A percentile compares a stretch with the other conserved stretches of the same genome.
Conservation (phyloP, 2,329 filamentous ascomycete genomes). For the Lachnellula willkommii region DNA sequence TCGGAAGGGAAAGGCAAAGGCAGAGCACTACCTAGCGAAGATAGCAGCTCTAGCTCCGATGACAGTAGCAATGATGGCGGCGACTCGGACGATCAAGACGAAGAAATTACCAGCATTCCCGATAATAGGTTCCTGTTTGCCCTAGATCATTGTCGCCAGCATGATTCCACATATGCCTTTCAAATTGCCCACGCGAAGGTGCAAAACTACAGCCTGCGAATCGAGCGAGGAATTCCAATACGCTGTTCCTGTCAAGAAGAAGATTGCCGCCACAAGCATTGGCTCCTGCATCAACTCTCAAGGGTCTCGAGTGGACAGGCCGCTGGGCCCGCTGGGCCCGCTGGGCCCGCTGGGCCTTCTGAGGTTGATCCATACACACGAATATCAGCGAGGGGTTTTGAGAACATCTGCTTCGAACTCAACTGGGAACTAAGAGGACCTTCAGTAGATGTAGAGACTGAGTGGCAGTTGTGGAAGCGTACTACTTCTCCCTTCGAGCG, state of each 20-base stretch:
- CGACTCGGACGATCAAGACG: constrained; percentile 1
- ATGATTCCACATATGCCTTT: constrained; percentile 23
- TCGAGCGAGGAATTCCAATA: constrained; percentile 12
- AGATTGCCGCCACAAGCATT: constrained; percentile 22
- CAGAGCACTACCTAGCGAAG: constrained; percentile 9
- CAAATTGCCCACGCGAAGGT: constrained; percentile 27
- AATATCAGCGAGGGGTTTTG: constrained; percentile 20
- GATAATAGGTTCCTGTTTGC: constrained; percentile 14
- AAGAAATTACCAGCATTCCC: not conserved
- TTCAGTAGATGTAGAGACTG: constrained; percentile 15
- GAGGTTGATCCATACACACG: constrained; percentile 18
- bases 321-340: not conserved
- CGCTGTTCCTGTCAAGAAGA: constrained; percentile 20
- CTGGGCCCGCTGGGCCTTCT: not conserved
- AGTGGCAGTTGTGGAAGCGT: constrained; percentile 24
- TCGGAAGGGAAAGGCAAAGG: constrained; percentile 19
- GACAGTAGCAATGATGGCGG: constrained; percentile 8
- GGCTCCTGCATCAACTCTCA: constrained; percentile 22
- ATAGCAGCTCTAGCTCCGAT: constrained; percentile 2
- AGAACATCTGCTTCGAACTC: constrained; percentile 24
- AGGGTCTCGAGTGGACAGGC: constrained; percentile 2
- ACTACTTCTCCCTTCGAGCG: constrained; percentile 3
- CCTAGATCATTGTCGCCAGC: constrained; percentile 24
- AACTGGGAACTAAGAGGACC: constrained; percentile 25
- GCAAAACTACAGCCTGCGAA: constrained; percentile 21